A percentile compares a stretch with the other conserved stretches of the same genome.
Evolutionary conservation across 352 stramenopile species (phyloP).

Genomic region (Phytophthora melonis): DNA sequence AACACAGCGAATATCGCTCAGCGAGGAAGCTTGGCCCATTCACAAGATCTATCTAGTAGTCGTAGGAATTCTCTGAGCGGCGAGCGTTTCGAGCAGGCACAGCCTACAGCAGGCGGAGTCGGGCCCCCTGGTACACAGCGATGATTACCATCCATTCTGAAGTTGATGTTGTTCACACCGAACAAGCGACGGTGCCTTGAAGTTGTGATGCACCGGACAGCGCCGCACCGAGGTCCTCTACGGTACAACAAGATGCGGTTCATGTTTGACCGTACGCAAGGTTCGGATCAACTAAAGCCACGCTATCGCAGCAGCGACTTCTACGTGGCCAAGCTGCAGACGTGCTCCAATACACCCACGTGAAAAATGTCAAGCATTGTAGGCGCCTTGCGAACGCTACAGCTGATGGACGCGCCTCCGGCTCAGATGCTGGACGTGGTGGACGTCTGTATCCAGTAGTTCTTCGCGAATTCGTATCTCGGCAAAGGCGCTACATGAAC

Average conservation of each 20-base stretch:
- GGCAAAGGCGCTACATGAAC: constrained; percentile 23
- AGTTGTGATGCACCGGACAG: constrained; percentile 15
- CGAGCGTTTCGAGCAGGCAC: neutral
- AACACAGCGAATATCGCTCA: neutral
- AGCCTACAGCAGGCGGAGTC: neutral
- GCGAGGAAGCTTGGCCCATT: neutral
- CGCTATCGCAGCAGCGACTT: neutral
- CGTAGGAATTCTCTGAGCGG: neutral
- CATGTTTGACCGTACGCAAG: neutral
- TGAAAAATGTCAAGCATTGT: constrained; percentile 4
- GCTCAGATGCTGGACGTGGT: constrained; percentile 5
- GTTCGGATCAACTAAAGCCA: neutral
- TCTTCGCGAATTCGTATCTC: constrained; percentile 26
- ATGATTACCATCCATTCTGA: constrained; percentile 19
- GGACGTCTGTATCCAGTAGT: neutral
- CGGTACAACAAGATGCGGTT: constrained; percentile 5
- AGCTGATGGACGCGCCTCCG: constrained; percentile 29
- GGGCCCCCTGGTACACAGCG: neutral
- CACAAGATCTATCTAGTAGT: neutral
- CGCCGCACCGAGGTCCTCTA: constrained; percentile 16
- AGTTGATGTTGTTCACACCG: too few species aligned
- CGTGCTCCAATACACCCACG: constrained; percentile 4
- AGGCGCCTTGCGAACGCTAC: constrained; percentile 15
- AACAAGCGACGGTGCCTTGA: constrained; percentile 28
- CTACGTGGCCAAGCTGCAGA: neutral